Percentiles rank a stretch among this genome's conserved stretches.
Conservation (phyloP, 228 moss, liverwort and hornwort species). For the Sphagnum magellanicum region DNA sequence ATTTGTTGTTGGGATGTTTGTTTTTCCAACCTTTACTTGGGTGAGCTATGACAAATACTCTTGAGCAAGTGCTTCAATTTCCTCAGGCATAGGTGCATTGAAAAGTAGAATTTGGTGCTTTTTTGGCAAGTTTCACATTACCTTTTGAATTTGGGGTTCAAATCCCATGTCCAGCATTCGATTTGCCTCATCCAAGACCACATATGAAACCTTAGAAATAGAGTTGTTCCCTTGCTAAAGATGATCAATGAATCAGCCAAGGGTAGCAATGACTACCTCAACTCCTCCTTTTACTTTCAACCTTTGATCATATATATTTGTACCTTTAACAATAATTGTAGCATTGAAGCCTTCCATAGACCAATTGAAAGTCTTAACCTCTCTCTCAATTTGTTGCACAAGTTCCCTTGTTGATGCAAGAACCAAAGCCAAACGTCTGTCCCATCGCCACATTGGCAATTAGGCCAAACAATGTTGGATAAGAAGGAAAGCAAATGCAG, state of each 20-base stretch:
- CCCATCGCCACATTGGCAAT: conserved; percentile 73
- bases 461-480: conserved; percentile 94
- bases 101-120: conserved; percentile 96
- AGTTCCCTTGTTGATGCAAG: conserved; percentile 97
- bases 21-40: conserved; percentile 92
- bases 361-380: conserved; percentile 95
- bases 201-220: conserved; percentile 88
- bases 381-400: conserved; percentile 98
- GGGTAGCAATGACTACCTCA: conserved; percentile 96
- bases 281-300: conserved; percentile 91
- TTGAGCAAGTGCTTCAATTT: conserved; percentile 93
- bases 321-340: conserved; percentile 94
- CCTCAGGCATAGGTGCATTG: conserved; percentile 99
- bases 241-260: conserved; percentile 96
- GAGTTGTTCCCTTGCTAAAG: conserved; percentile 97
- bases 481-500: conserved; percentile 91
- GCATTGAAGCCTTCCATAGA: conserved; percentile 86
- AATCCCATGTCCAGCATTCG: conserved; percentile 99
- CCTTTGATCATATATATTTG: conserved; percentile 92
- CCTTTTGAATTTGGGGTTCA: conserved; percentile 99
- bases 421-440: conserved; percentile 85
- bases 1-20: conserved; percentile 97
- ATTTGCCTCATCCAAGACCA: conserved; percentile 95
- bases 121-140: conserved; percentile 96
- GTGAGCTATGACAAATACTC: conserved; percentile 77